Conservation (phyloP, 139 green algal genomes). For the Coelastrella sp. region DNA sequence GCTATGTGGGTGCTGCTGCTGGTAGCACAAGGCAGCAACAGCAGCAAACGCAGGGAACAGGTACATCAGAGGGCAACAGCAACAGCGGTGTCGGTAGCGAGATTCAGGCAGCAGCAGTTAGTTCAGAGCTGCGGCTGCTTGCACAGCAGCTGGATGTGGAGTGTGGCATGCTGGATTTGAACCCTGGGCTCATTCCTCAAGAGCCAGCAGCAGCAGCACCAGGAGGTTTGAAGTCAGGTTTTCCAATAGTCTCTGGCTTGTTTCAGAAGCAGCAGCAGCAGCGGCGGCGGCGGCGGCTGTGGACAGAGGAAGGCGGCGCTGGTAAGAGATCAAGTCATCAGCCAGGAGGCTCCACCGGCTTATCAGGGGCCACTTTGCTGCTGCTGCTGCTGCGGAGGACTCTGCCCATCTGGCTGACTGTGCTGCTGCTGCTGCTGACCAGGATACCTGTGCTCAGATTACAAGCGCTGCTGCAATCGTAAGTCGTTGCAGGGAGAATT, state of each 20-base stretch:
- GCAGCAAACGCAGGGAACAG: background rate
- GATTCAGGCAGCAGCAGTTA: background rate
- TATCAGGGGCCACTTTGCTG: no score
- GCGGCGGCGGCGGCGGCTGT: background rate
- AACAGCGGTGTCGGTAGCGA: background rate
- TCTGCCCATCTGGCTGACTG: slow-evolving; percentile 22
- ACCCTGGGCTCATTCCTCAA: background rate
- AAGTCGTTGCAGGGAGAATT: background rate
- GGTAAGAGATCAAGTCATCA: no score
- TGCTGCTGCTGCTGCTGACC: slow-evolving; percentile 18
- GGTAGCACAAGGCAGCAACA: background rate
- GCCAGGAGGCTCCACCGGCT: no score
- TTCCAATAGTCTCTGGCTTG: background rate
- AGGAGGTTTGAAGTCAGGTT: background rate
- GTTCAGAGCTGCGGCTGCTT: background rate
- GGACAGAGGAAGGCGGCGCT: no score
- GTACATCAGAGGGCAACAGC: background rate
- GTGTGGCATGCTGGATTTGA: background rate
- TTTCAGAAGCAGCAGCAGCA: background rate
- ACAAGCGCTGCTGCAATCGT: slow-evolving; percentile 6
- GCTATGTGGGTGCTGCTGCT: background rate
- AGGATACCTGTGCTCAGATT: slow-evolving; percentile 3
- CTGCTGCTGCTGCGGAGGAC: background rate
- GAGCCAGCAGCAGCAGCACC: background rate
- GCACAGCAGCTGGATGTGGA: background rate